Evolutionary conservation across 1,284 basidiomycete genomes (phyloP).

Genomic region (Irpex lacteus): DNA sequence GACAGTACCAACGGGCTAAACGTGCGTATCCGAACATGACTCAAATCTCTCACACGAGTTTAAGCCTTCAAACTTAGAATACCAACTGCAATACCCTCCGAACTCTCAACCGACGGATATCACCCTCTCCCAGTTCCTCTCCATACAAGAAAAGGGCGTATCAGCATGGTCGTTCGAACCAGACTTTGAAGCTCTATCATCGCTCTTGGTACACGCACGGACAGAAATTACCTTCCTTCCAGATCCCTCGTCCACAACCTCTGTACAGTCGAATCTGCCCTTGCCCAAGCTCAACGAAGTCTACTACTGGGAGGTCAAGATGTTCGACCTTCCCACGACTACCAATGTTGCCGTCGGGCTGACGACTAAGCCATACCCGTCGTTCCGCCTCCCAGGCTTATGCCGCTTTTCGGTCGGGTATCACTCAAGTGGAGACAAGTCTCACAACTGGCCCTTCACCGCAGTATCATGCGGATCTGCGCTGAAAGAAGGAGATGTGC

Average conservation of each 20-base stretch:
- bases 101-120: slow-evolving; percentile 94
- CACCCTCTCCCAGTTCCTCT: slow-evolving; percentile 93
- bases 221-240: slow-evolving; percentile 96
- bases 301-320: slow-evolving; percentile 97
- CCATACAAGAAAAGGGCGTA: slow-evolving; percentile 97
- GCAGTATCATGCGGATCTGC: slow-evolving; percentile 81
- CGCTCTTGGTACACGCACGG: slow-evolving; percentile 86
- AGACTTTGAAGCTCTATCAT: slow-evolving; percentile 91
- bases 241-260: slow-evolving; percentile 89
- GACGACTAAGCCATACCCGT: slow-evolving; percentile 93
- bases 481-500: slow-evolving; percentile 90
- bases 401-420: slow-evolving; percentile 94
- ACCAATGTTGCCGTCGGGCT: slow-evolving; percentile 88
- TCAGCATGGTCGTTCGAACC: slow-evolving; percentile 98
- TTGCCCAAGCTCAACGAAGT: slow-evolving; percentile 95
- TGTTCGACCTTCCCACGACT: slow-evolving; percentile 87
- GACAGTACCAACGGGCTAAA: slow-evolving; percentile 85
- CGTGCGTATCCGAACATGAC: slow-evolving; percentile 47
- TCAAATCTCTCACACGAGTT: slow-evolving; percentile 5
- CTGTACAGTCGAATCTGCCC: slow-evolving; percentile 92
- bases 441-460: slow-evolving; percentile 96
- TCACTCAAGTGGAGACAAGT: slow-evolving; percentile 96
- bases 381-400: slow-evolving; percentile 88
- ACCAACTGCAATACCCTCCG: slow-evolving; percentile 88
- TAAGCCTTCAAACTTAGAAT: slow-evolving; percentile 52